phyloP scores from a whole-genome alignment of 148 eudicot genomes.

The Nepenthes gracilis region DNA sequence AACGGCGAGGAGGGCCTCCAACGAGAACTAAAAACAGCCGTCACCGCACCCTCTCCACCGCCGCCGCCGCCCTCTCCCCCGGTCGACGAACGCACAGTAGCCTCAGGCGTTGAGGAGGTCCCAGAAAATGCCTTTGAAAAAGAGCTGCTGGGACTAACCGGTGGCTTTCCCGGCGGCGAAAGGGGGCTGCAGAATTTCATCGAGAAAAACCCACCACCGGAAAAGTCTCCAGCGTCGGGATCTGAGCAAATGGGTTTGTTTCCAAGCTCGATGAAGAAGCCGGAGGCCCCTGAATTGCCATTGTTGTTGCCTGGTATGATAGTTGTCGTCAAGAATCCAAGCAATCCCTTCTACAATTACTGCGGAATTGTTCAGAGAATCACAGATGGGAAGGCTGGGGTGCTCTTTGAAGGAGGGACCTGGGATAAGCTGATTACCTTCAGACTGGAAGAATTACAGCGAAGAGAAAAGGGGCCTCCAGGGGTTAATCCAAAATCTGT shows the following conservation, averaged over 20 bases:
- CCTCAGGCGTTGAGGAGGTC: conserved; percentile 13
- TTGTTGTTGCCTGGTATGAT: conserved; percentile 83
- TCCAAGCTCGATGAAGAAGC: conserved; percentile 31
- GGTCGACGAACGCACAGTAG: conserved; percentile 7
- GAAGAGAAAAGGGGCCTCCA: conserved; percentile 76
- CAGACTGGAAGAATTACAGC: conserved; percentile 77
- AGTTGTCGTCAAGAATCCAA: conserved; percentile 65
- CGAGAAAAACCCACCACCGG: conserved; percentile 67
- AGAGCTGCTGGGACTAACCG: conserved; percentile 71
- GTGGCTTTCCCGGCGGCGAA: conserved; percentile 93
- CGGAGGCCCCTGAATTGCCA: conserved; percentile 60
- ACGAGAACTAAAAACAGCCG: conserved; percentile 44
- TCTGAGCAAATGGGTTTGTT: conserved; percentile 14
- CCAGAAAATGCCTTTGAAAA: conserved; percentile 55
- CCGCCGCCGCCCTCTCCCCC: conserved; percentile 1
- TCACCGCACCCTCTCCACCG: neutral
- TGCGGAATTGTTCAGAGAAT: conserved; percentile 92
- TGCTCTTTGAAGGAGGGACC: conserved; percentile 87
- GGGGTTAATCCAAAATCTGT: conserved; percentile 60
- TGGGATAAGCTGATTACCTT: conserved; percentile 76
- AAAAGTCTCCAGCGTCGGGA: conserved; percentile 4
- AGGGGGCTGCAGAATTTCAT: conserved; percentile 63
- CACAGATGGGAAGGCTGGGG: conserved; percentile 79
- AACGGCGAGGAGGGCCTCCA: conserved; percentile 72
- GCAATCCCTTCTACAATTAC: conserved; percentile 62